Base-by-base conservation (phyloP, 2,329 filamentous ascomycete species). In the Penicillium sp. region DNA sequence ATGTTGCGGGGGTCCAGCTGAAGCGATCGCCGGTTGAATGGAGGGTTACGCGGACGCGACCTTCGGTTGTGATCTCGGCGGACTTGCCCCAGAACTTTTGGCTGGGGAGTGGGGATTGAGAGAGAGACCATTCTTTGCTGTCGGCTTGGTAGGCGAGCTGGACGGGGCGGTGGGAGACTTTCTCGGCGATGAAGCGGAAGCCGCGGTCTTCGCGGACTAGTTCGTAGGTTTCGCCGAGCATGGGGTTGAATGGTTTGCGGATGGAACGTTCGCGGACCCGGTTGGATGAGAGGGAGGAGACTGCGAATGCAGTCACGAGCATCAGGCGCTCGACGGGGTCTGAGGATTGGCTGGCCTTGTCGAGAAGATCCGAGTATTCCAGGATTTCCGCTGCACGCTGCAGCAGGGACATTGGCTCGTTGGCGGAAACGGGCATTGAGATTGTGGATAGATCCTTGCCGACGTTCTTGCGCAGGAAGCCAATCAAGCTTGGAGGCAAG, bases 11-110 rank as follows among this genome's bases (percentile, higher is more conserved):
- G 43, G 83, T 88, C 91, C 92, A 99, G 63, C 87, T 92, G 76
- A 93, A 99, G 56, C 86, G 82, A 70, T 97, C 93, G 50, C 90
- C 89, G 1, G 79, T 83, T 2, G 83, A 81, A 68, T 94, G 87
- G 27, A 99, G 77, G 38, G 87, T 85, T 38, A 97, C 80, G 45
- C 92, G 85, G 3, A 91, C 87, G 24, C 90, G 88, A 2, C 94
- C 94, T 50, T 97, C 93, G 0, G 92, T 97, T 56, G 90, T 94
- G 58, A 99, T 85, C 73, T 99, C 94, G 3, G 91, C 91, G 50
- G 88, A 93, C 78, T 97, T 97, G 52, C 94, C 94, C 94, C 94
- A 97, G 77, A 99, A 99, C 70, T 97, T 97, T 70, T 99, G 93
- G 21, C 88, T 88, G 0, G 94, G 94, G 53, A 89, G 87, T 0